A percentile compares a stretch with the other conserved stretches of the same genome.
These are phyloP conservation scores for Solanum virginianum DNA, from an alignment of 257 asterid species.

Conservation along the genomic window DNA sequence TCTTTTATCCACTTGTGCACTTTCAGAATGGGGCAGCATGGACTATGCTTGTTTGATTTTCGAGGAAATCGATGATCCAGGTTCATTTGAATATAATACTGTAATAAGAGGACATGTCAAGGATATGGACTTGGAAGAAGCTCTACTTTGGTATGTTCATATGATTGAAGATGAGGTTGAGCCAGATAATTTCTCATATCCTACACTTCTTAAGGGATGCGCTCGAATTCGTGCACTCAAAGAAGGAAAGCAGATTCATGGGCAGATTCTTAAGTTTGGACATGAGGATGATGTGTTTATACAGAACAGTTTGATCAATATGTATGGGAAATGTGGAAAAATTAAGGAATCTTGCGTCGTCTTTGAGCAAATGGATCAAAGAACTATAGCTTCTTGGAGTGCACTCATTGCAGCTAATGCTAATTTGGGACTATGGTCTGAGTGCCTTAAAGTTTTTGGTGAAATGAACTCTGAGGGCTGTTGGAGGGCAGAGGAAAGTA, in stretches of 20 bases:
- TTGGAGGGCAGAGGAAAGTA: conserved; percentile 72
- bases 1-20: conserved; percentile 68
- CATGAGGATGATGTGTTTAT: conserved; percentile 46
- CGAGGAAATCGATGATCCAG: conserved; percentile 33
- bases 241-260: conserved; percentile 65
- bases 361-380: conserved; percentile 41
- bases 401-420: conserved; percentile 61
- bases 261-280: conserved; percentile 50
- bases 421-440: conserved; percentile 41
- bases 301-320: conserved; percentile 58
- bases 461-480: conserved; percentile 31
- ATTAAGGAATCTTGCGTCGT: conserved; percentile 22
- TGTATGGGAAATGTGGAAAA: conserved; percentile 66
- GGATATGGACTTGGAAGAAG: conserved; percentile 29
- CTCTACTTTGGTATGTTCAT: conserved; percentile 31
- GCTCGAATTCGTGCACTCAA: conserved; percentile 16
- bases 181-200: conserved; percentile 58
- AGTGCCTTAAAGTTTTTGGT: conserved; percentile 40
- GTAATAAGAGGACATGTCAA: conserved; percentile 51
- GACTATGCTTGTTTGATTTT: conserved; percentile 73
- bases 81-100: conserved; percentile 54
- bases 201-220: conserved; percentile 51
- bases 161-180: conserved; percentile 52
- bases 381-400: conserved; percentile 80
- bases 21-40: conserved; percentile 80